Percentiles rank a stretch among this genome's conserved stretches.
These are phyloP conservation scores for Sporisorium reilianum DNA, from an alignment of 1,284 basidiomycete species.

Conservation along the genomic window DNA sequence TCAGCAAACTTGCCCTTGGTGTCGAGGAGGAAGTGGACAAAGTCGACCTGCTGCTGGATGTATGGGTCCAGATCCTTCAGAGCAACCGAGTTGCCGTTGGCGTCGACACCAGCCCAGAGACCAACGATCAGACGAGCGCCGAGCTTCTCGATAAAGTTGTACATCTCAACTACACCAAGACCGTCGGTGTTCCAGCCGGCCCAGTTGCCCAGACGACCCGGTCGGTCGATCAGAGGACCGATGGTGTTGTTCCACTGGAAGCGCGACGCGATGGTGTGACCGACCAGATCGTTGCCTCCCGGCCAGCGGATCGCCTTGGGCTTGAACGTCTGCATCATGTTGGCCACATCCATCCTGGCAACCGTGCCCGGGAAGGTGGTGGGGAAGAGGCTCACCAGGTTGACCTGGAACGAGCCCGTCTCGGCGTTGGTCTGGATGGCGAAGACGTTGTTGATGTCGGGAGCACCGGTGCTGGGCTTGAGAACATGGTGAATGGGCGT, in stretches of 20 bases:
- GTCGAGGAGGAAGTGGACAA: constrained; percentile 52
- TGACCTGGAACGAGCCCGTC: constrained; percentile 40
- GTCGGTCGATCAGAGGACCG: constrained; percentile 72
- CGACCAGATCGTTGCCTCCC: constrained; percentile 75
- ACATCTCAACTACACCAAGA: constrained; percentile 76
- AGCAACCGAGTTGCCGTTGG: constrained; percentile 69
- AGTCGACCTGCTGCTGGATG: constrained; percentile 72
- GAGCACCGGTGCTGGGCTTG: constrained; percentile 8
- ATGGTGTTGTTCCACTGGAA: constrained; percentile 80
- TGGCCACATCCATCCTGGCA: constrained; percentile 74
- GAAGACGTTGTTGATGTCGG: constrained; percentile 52
- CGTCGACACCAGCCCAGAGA: constrained; percentile 75
- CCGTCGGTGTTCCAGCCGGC: constrained; percentile 71
- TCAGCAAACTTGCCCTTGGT: constrained; percentile 37
- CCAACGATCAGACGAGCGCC: constrained; percentile 75
- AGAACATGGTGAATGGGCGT: constrained; percentile 23
- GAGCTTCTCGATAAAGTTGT: constrained; percentile 77
- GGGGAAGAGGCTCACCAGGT: constrained; percentile 56
- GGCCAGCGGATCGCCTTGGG: constrained; percentile 79
- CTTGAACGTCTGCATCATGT: constrained; percentile 75
- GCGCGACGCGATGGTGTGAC: constrained; percentile 72
- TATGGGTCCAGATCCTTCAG: constrained; percentile 75
- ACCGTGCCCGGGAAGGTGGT: constrained; percentile 43
- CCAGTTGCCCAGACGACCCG: constrained; percentile 74
- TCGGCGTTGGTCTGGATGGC: constrained; percentile 36